Percentiles rank a stretch among this genome's conserved stretches.
Conservation (phyloP, 1,284 basidiomycete species). For the Trichosporon coremiiforme region DNA sequence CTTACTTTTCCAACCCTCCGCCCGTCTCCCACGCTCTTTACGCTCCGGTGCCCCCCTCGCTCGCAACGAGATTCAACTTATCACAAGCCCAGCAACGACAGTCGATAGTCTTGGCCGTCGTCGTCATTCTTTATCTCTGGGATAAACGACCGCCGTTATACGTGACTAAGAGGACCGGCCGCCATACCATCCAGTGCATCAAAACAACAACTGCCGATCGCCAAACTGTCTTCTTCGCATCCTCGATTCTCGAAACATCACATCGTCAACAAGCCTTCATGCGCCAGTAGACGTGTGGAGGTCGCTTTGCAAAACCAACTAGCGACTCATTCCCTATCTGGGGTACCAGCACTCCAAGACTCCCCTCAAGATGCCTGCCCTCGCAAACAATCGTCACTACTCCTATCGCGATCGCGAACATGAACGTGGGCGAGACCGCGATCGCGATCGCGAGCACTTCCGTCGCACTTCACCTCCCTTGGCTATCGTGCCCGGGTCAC, state of each 20-base stretch:
- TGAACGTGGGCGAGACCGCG: slow-evolving; percentile 26
- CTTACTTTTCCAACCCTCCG: background rate
- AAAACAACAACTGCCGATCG: background rate
- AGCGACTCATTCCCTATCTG: background rate
- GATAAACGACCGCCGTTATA: background rate
- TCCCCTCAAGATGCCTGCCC: background rate
- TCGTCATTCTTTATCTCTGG: background rate
- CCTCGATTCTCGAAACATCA: background rate
- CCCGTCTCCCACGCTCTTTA: background rate
- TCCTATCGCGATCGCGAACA: background rate
- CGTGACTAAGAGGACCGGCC: background rate
- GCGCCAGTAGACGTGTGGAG: background rate
- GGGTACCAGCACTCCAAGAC: background rate
- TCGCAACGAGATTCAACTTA: background rate
- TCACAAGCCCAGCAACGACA: background rate
- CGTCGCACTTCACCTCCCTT: slow-evolving; percentile 9
- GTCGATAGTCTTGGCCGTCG: background rate
- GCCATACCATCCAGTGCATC: background rate
- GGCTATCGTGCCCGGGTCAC: slow-evolving; percentile 21
- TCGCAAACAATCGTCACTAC: background rate
- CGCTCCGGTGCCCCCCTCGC: background rate
- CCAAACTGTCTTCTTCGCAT: background rate
- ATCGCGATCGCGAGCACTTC: slow-evolving; percentile 25
- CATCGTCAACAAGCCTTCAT: background rate
- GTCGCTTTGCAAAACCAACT: background rate